Evolutionary conservation across 2,329 filamentous ascomycete species (phyloP), one percentile per base, ranked within the genome.

Genomic region (Arthrobotrys sinensis): DNA sequence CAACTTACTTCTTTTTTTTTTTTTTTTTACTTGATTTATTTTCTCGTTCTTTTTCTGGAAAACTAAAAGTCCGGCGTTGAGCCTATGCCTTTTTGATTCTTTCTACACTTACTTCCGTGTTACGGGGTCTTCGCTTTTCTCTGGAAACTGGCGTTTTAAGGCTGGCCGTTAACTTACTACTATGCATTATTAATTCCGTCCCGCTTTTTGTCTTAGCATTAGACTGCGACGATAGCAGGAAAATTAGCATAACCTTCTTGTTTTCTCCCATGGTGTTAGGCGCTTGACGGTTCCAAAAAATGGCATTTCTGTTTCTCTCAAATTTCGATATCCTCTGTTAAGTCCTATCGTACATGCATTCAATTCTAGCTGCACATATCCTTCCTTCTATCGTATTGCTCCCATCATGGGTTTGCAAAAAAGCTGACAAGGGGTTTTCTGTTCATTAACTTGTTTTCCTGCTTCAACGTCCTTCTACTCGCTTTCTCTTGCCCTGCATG

Each of bases 61-160:
- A 73, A 57, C 57, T 57, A 72, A 73, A 73, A 73, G 69, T 73
- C 69, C 36, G 69, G 69, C 50, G 69, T 73, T 66, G 24, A 66
- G 50, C 43, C 60, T 57, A 50, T 70, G 32, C 40, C n/a, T 40
- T 48, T 50, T 24, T 40, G 24, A 6, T 28, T 32, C 28, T 53
- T 63, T 52, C 28, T 52, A 32, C n/a, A 40, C 16, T 40, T 14
- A 8, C 55, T 43, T 60, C 2, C 19, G 16, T 38, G 32, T 43
- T 50, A 38, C n/a, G 40, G 60, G 60, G 32, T 57, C 19, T 73
- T 73, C 50, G 7, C 40, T 66, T 70, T 38, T 66, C 40, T 64
- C 34, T 66, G 48, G 62, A 50, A 70, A 65, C 38, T 19, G 69
- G 69, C 69, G 69, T 73, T 73, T 45, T 66, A 60, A 36, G 69